A percentile compares a stretch with the other conserved stretches of the same genome.
These are phyloP conservation scores for Cyanidiococcus yangmingshanensis DNA, from an alignment of 23 red algal species.

Conservation along the genomic window DNA sequence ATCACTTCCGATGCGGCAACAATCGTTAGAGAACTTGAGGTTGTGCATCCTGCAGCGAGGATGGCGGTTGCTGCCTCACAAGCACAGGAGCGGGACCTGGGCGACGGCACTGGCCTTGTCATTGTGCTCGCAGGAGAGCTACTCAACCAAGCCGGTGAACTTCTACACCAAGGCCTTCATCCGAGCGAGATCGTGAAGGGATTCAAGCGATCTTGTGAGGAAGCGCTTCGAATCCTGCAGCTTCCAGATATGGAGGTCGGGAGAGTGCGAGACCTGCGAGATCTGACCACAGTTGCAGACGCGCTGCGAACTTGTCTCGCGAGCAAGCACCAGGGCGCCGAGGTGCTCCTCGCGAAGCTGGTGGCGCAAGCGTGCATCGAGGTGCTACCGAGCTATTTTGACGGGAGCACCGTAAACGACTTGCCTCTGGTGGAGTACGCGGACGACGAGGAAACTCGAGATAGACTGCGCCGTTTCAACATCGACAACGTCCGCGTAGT, in stretches of 20 bases:
- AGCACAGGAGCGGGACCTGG: slow-evolving; percentile 81
- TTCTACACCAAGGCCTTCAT: slow-evolving; percentile 75
- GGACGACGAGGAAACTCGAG: slow-evolving; percentile 8
- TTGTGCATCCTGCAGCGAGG: slow-evolving; percentile 97
- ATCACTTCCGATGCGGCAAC: slow-evolving; percentile 98
- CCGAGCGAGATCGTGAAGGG: slow-evolving; percentile 81
- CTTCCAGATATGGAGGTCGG: slow-evolving; percentile 19
- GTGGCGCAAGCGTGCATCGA: slow-evolving; percentile 82
- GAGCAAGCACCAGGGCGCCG: slow-evolving; percentile 69
- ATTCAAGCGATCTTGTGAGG: slow-evolving; percentile 56
- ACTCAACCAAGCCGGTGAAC: slow-evolving; percentile 62
- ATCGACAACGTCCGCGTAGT: slow-evolving; percentile 91
- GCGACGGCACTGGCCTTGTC: slow-evolving; percentile 86
- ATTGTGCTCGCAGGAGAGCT: slow-evolving; percentile 78
- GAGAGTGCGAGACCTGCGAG: slow-evolving; percentile 41
- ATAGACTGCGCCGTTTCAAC: slow-evolving; percentile 39
- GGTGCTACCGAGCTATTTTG: slow-evolving; percentile 42
- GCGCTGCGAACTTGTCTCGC: slow-evolving; percentile 58
- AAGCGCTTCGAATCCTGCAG: slow-evolving; percentile 49
- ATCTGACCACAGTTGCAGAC: slow-evolving; percentile 29
- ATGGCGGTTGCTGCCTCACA: slow-evolving; percentile 83
- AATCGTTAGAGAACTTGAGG: slow-evolving; percentile 90
- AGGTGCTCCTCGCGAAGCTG: slow-evolving; percentile 55
- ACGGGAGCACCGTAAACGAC: not conserved
- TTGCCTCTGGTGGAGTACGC: slow-evolving; percentile 6